Base-by-base conservation (phyloP, 208 protist species). In the Crithidia expoeki region DNA sequence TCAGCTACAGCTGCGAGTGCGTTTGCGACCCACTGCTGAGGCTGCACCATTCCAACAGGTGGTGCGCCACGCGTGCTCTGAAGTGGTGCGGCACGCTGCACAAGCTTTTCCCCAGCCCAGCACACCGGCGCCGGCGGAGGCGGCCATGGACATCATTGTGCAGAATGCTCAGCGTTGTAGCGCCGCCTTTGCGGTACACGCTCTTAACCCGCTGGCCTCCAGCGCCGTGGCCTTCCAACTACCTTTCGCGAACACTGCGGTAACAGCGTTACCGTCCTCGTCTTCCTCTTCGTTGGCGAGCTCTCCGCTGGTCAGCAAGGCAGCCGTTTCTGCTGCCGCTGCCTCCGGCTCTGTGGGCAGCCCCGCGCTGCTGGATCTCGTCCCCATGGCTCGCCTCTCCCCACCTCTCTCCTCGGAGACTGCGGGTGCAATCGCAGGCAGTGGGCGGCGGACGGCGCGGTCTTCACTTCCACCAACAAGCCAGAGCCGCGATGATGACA, bases 131-230 rank as follows among this genome's bases (percentile, higher is more conserved):
- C 50, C 69, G 25, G 63, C 89, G 19, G 55, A 75, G 46, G 71
- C 56, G 36, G 70, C 81, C 1, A 78, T 94, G 27, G 81, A 85
- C 36, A 49, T 52, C 5, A 73, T 94, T 30, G 79, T 80, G 38
- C 57, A 46, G 57, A 84, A 52, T 55, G 76, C 63, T 32, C 59
- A 42, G 62, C 34, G 66, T 42, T 76, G 58, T 28, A 70, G 63
- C 52, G 16, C 72, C 21, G 21, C 67, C 28, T 70, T 81, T 25
- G 34, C 58, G 27, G 53, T 69, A 38, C 77, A 61, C 25, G 27
- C 71, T 0, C 59, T 84, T 11, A 66, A 68, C 42, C 65, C 64
- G 5, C 71, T 81, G 16, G 34, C 70, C 36, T 71, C 63, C 33
- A 66, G 52, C 56, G 32, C 40, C 11, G 61, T 74, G 2, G 40